Evolutionary conservation across 1,284 basidiomycete species (phyloP), one percentile per base, ranked within the genome.

Genomic region (Flammula alnicola): DNA sequence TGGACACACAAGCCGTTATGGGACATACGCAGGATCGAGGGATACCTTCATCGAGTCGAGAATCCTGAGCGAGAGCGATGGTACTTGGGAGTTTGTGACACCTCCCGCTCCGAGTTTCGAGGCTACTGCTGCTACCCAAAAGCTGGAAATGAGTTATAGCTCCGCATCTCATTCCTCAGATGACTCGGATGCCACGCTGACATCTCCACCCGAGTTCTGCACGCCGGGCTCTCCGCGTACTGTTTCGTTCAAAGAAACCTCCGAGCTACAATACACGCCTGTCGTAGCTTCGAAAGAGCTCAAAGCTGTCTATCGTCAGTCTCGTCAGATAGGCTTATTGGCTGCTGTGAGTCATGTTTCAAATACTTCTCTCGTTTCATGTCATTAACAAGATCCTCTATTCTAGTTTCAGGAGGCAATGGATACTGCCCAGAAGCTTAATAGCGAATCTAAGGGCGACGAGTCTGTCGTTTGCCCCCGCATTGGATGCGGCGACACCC

Each of bases 401-500:
- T 51, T 35, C 32, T 17, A 55, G 49, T 39, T 65, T 19, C 44
- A 60, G 30, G 64, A 67, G 50, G 66, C 61, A 12, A 17, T 47
- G 22, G 32, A 42, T 17, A 26, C 37, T n/a, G 36, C 27, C 29
- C 26, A 47, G 4, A 38, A 14, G 19, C 36, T 14, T 14, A 30
- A 31, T 20, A 7, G 25, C 10, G 20, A 5, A 9, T 26, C 30
- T 22, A 16, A 26, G 5, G 12, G n/a, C n/a, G 45, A 57, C 14
- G 57, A 64, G 10, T 48, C 17, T 8, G 49, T 78, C 11, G 57
- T 61, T 10, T 86, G 84, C 60, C 72, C 69, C 23, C 75, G 80
- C n/a, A 63, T 68, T 23, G 79, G 73, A 26, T 86, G 84, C 60
- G 65, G 67, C 9, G 73, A 81, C 58, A 67, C 74, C 3, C 63